These are phyloP conservation scores for Craterostigma plantagineum DNA, from an alignment of 257 asterid genomes.

Conservation along the genomic window DNA sequence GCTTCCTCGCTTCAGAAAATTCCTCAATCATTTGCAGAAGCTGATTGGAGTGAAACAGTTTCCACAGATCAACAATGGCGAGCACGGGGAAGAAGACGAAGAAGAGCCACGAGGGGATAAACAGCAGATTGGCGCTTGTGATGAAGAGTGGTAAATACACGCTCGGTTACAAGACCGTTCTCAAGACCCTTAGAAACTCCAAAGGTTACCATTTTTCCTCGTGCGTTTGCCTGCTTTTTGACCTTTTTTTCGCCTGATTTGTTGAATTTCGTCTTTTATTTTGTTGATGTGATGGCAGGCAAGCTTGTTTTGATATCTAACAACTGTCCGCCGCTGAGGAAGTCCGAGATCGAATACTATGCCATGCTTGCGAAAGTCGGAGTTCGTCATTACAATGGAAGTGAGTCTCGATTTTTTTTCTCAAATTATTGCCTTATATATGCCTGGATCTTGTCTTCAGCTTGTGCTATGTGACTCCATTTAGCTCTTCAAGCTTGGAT, in stretches of 20 bases:
- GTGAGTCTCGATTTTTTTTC: slow-evolving; percentile 24
- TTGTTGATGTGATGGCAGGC: slow-evolving; percentile 14
- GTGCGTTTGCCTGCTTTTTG: too few species aligned
- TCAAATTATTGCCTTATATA: too few species aligned
- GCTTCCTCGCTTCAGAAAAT: too few species aligned
- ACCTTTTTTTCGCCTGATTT: too few species aligned
- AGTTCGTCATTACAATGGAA: slow-evolving; percentile 69
- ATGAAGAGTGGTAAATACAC: slow-evolving; percentile 38
- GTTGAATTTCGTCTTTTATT: too few species aligned
- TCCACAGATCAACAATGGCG: too few species aligned
- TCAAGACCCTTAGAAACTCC: slow-evolving; percentile 18
- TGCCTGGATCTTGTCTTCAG: too few species aligned
- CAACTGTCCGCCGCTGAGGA: slow-evolving; percentile 78
- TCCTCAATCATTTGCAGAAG: too few species aligned
- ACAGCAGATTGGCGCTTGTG: slow-evolving; percentile 38
- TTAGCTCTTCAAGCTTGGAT: too few species aligned
- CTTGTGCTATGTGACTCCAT: too few species aligned
- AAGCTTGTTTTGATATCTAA: slow-evolving; percentile 66
- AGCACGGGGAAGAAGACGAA: slow-evolving; percentile 9
- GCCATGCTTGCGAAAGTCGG: slow-evolving; percentile 84
- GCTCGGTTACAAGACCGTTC: slow-evolving; percentile 22
- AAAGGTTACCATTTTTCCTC: slow-evolving; percentile 10
- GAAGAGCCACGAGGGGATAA: slow-evolving; percentile 39
- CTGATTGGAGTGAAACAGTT: neutral
- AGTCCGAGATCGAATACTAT: slow-evolving; percentile 76